These are phyloP conservation scores for Davidsoniella eucalypti DNA, from an alignment of 2,329 filamentous ascomycete species.

Conservation along the genomic window DNA sequence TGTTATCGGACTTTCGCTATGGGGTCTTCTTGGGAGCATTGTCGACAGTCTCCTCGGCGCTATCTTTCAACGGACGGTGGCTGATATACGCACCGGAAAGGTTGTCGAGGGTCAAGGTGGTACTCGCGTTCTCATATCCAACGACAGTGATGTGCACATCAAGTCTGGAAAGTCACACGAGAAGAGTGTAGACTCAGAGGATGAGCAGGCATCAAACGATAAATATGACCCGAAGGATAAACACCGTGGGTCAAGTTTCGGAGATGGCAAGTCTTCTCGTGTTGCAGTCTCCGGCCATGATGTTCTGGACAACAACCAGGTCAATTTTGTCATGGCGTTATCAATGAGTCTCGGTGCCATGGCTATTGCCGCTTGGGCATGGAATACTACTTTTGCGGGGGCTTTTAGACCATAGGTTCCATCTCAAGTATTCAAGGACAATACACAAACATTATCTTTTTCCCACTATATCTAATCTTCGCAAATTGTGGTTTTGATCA, in stretches of 20 bases:
- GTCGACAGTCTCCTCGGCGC: conserved; percentile 81
- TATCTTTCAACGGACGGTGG: conserved; percentile 68
- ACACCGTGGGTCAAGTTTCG: conserved; percentile 34
- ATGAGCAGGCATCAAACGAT: conserved; percentile 22
- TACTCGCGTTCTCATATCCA: conserved; percentile 34
- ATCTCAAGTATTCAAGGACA: too few species aligned
- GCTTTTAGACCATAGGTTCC: too few species aligned
- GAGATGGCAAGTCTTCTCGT: conserved; percentile 41
- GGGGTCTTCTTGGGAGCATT: conserved; percentile 65
- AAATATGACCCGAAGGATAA: conserved; percentile 34
- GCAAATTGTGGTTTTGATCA: too few species aligned
- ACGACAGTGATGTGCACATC: conserved; percentile 15
- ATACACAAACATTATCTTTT: too few species aligned
- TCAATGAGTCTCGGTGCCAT: conserved; percentile 69
- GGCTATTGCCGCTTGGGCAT: conserved; percentile 27
- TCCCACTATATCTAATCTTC: too few species aligned
- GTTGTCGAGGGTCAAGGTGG: conserved; percentile 79
- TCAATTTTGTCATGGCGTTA: conserved; percentile 83
- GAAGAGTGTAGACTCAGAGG: conserved; percentile 14
- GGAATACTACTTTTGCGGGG: too few species aligned
- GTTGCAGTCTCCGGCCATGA: conserved; percentile 51
- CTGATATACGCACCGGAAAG: conserved; percentile 68
- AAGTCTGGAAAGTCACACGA: conserved; percentile 12
- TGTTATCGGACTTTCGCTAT: conserved; percentile 44
- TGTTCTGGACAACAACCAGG: conserved; percentile 83